Percentiles rank a stretch among this genome's conserved stretches.
Evolutionary conservation across 345 rosid species (phyloP).

Genomic region (Gossypium raimondii): DNA sequence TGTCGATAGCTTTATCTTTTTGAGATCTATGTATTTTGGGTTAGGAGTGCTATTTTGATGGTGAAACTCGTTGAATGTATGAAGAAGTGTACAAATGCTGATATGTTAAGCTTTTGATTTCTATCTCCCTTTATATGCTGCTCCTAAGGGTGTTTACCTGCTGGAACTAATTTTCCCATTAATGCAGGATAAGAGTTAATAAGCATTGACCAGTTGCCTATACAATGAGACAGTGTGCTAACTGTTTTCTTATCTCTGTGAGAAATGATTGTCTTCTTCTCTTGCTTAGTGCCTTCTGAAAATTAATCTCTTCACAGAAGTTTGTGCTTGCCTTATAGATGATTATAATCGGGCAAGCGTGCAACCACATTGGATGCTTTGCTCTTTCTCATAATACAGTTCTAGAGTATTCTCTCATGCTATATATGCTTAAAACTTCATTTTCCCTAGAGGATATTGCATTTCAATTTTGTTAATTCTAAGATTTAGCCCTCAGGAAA

Average conservation of each 20-base stretch:
- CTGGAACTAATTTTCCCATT: background rate
- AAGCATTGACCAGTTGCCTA: background rate
- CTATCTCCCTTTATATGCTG: background rate
- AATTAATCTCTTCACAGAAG: background rate
- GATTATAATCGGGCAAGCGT: background rate
- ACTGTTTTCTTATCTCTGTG: background rate
- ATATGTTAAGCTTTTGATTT: background rate
- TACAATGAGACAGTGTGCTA: background rate
- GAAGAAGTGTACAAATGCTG: background rate
- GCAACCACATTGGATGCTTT: background rate
- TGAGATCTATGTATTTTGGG: background rate
- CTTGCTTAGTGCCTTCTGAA: background rate
- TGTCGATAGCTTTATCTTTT: background rate
- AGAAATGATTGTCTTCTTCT: slow-evolving; percentile 9
- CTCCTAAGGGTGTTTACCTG: background rate
- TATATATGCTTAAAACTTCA: background rate
- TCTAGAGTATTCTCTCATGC: background rate
- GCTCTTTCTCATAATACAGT: background rate
- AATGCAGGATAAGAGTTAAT: background rate
- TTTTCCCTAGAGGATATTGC: background rate
- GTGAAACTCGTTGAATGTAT: background rate
- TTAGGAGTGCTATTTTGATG: background rate
- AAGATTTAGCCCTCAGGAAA: background rate
- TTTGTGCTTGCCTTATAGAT: background rate
- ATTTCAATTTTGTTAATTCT: background rate